Evolutionary conservation across 2,329 filamentous ascomycete genomes (phyloP), one percentile per base, ranked within the genome.

Genomic region (Cladosporium colombiae): DNA sequence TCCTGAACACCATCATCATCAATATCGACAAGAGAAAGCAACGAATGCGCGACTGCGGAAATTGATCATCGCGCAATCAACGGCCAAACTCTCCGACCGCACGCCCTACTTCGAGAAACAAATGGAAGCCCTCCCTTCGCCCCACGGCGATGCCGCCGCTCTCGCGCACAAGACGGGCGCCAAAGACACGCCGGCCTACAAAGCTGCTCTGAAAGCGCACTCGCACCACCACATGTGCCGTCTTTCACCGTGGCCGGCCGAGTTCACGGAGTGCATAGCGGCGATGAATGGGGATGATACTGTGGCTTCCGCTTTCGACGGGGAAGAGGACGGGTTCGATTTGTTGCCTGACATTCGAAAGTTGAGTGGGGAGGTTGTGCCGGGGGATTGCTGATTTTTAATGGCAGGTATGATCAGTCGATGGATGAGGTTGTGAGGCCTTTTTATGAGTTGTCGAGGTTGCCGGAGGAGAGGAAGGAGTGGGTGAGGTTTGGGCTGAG

Each of bases 351-450:
- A 53, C 21, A 31, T 53, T 18, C 6, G 10, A 18, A 31, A 14
- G 14, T 29, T 53, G 23, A 21, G 8, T 18, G 25, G 50, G 23
- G 16, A 33, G 0, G 76, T 5, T 70, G 65, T 53, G 27, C 70
- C 71, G 1, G 72, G 71, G 6, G 71, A 69, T 1, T 74, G 11
- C 69, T 83, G 37, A 68, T 83, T 0, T 73, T 81, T 57, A 82
- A 82, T 70, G 80, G 79, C 7, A 71, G 74, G 55, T 80, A 76
- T 65, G 81, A 82, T 66, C 76, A 79, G 67, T 75, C 73, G 3
- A 71, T 74, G 65, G 76, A 81, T 67, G 70, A 76, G 35, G 73
- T 70, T 25, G 70, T 76, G n/a, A 68, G 69, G 56, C 74, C 77
- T 0, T 81, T 72, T 67, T 81, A 79, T 66, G 70, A 70, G 6